These are phyloP conservation scores for Camelina laxa DNA, from an alignment of 345 rosid genomes.

Conservation along the genomic window DNA sequence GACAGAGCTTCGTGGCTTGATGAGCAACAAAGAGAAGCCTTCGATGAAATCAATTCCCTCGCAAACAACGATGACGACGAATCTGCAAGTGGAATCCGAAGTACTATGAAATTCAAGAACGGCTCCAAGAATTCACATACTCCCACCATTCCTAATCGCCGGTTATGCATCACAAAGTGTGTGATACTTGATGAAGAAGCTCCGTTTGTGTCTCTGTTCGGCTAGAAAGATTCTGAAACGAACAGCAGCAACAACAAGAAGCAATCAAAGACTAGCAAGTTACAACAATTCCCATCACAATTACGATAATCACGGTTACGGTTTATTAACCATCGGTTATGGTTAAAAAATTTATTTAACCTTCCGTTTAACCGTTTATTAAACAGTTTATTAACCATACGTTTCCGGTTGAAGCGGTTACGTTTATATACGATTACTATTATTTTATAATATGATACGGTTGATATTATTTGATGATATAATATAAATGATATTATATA, in stretches of 20 bases:
- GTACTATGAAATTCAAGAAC: conserved; percentile 59
- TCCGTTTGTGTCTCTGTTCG: conserved; percentile 68
- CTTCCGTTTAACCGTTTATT: no score
- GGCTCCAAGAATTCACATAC: conserved; percentile 83
- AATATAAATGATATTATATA: no score
- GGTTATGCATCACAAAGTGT: conserved; percentile 60
- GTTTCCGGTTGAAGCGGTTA: no score
- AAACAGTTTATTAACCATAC: no score
- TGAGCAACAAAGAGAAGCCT: conserved; percentile 80
- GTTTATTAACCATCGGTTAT: no score
- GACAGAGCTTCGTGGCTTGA: conserved; percentile 63
- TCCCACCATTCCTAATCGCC: conserved; percentile 57
- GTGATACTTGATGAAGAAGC: conserved; percentile 70
- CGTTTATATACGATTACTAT: no score
- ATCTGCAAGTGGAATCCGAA: conserved; percentile 56
- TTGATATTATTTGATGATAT: no score
- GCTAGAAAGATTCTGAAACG: conserved; percentile 67
- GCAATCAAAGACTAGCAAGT: not conserved
- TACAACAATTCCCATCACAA: not conserved
- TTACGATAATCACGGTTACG: no score
- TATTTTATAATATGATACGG: no score
- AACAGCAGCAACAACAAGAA: not conserved
- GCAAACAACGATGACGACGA: conserved; percentile 53
- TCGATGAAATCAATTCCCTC: conserved; percentile 64
- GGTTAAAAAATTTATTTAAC: no score